Base-by-base conservation (phyloP, 2,329 filamentous ascomycete genomes). In the Orbilia quercus region DNA sequence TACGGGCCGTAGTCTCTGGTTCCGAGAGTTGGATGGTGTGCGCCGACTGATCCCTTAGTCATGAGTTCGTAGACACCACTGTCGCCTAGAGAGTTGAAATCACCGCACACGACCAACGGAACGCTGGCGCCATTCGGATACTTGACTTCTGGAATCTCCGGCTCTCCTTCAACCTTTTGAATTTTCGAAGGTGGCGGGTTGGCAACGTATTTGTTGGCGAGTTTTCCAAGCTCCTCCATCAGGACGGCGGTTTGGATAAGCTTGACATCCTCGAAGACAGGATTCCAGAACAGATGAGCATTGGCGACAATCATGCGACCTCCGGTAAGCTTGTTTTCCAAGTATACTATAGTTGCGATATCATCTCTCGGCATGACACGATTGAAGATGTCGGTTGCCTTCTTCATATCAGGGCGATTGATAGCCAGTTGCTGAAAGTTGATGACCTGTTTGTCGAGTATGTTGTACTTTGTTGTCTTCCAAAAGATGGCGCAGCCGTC, bases 311-410 rank as follows among this genome's bases (percentile, higher is more conserved):
- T 96, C 78, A 98, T 83, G 65, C 95, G 89, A 12, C 92, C 89
- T n/a, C 95, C 95, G 0, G 94, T 97, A 73, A 87, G 83, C 38
- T 94, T 88, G 78, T 96, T 97, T 81, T 99, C 95, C 75, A 99
- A 87, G 83, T 98, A 96, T 64, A 90, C 88, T 51, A 96, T 87
- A 51, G 96, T 90, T 14, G 91, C 95, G 80, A 99, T 96, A 80
- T 98, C 94, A 84, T 99, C 95, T 82, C 95, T 92, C 74, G 94
- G 93, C 95, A 97, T 98, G 73, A 99, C 90, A 25, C 95, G 90
- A 80, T 99, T 99, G 85, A 96, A 98, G 66, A 98, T 94, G 78
- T 99, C 95, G 79, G 96, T 91, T 78, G 96, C 92, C 65, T 93
- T 91, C 82, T 98, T 98, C 88, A 97, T 96, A 80, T 98, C 95